Conservation (phyloP, 2,329 filamentous ascomycete genomes). For the Aureobasidium leucospermi region DNA sequence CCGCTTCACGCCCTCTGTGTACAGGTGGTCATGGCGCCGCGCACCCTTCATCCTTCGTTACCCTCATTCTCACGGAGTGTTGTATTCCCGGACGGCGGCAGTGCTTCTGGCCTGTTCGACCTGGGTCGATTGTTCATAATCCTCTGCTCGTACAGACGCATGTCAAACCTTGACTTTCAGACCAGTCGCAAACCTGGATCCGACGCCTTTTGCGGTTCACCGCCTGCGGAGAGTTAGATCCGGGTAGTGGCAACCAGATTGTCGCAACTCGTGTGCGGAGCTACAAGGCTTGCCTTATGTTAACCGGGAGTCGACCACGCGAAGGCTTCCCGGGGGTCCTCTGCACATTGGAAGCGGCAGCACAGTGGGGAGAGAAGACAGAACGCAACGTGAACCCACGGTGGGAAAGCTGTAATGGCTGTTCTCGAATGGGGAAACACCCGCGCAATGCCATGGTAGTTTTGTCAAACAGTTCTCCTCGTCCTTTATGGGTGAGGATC, state of each 20-base stretch:
- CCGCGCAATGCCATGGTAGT: neutral
- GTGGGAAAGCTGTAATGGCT: neutral
- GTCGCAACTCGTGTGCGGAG: neutral
- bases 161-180: neutral
- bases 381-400: neutral
- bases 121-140: neutral
- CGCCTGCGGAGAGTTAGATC: neutral
- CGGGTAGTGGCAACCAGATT: neutral
- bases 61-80: slow-evolving; percentile 1
- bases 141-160: neutral
- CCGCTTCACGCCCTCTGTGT: neutral
- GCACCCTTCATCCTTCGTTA: neutral
- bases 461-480: neutral
- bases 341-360: neutral
- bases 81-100: neutral
- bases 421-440: neutral
- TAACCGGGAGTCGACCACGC: neutral
- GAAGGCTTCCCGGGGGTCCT: neutral
- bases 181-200: neutral
- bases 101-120: neutral
- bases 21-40: neutral
- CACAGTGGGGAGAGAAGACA: neutral
- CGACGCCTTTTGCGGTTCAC: neutral
- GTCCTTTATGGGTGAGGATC: neutral
- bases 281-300: neutral